These are phyloP conservation scores for Tricholomella constricta DNA, from an alignment of 768 basidiomycete genomes.

Conservation along the genomic window DNA sequence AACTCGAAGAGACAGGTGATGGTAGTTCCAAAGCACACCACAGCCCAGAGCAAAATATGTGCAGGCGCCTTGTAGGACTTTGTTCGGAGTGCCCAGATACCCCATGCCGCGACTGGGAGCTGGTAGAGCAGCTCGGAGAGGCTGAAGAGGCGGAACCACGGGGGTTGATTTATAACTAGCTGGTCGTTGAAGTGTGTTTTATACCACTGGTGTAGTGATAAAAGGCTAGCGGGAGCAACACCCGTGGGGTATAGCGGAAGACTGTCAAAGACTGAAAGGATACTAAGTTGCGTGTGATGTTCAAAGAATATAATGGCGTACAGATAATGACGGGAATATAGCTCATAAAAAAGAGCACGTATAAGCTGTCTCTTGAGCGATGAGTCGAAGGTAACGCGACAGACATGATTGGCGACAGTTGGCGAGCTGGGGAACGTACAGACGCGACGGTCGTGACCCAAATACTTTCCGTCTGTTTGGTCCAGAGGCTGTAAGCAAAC, in stretches of 20 bases:
- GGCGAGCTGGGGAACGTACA: no score
- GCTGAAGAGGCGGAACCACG: conserved; percentile 25
- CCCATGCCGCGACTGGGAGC: conserved; percentile 22
- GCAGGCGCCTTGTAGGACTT: conserved; percentile 21
- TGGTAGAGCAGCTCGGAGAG: conserved; percentile 22
- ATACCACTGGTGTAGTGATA: conserved; percentile 22
- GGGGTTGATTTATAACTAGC: conserved; percentile 21
- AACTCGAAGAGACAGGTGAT: conserved; percentile 24
- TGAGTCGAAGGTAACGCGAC: conserved; percentile 10
- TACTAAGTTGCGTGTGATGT: not conserved
- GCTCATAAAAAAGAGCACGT: conserved; percentile 19
- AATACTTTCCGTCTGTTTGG: not conserved
- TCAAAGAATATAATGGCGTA: not conserved
- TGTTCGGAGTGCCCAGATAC: conserved; percentile 20
- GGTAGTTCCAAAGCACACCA: conserved; percentile 20
- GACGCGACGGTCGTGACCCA: no score
- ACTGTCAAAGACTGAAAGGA: conserved; percentile 19
- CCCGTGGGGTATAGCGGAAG: conserved; percentile 19
- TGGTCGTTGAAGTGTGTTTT: conserved; percentile 22
- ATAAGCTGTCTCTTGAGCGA: conserved; percentile 17
- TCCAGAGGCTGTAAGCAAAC: not conserved
- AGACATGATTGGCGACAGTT: conserved; percentile 5
- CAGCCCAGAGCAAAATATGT: conserved; percentile 21
- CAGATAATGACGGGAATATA: conserved; percentile 19
- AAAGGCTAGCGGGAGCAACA: conserved; percentile 16